Evolutionary conservation across 2,329 filamentous ascomycete species (phyloP), one percentile per base, ranked within the genome.

Genomic region (Clonostachys sp.): DNA sequence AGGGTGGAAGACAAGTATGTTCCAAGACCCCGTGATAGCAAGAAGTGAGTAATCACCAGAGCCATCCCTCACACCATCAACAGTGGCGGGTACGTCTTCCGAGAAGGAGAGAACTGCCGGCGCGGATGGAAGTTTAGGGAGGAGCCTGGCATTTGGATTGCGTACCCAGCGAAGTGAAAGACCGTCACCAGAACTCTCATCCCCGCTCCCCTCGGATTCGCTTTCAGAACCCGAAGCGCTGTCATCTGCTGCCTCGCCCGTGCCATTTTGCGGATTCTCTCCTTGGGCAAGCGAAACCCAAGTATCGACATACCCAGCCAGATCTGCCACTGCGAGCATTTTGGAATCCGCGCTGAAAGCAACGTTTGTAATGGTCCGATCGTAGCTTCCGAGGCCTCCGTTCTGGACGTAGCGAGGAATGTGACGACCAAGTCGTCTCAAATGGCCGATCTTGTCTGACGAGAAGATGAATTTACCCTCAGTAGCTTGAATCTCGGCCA

Each of bases 301-400:
- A 16, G 86, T 90, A 61, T 97, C 91, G 34, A 97, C 75, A 64
- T 85, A 90, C 41, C 94, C 94, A 41, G 87, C 84, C 45, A 96
- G 68, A 63, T 96, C 92, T 43, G 86, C 84, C 33, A 84, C 81
- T 9, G 87, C 91, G 42, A 97, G 71, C 52, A 95, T 80, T 54
- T 79, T 83, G 61, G 88, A 89, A 61, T 96, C 87, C 6, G 84
- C 74, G 10, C 91, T 91, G 64, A 97, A 96, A 3, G 84, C 76
- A 24, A 86, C 65, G 46, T 89, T 86, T 35, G 80, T 84, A 54
- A 97, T 83, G 41, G 77, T 85, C 61, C 87, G 80, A 52, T 90
- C 82, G 66, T 96, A 97, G 24, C 71, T 70, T n/a, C 86, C 86
- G 46, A 89, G 74, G 7, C 84, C 83, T 33, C 86, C 84, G 46